phyloP scores from a whole-genome alignment of 2,329 filamentous ascomycete species.

The Pseudogymnoascus destructans region DNA sequence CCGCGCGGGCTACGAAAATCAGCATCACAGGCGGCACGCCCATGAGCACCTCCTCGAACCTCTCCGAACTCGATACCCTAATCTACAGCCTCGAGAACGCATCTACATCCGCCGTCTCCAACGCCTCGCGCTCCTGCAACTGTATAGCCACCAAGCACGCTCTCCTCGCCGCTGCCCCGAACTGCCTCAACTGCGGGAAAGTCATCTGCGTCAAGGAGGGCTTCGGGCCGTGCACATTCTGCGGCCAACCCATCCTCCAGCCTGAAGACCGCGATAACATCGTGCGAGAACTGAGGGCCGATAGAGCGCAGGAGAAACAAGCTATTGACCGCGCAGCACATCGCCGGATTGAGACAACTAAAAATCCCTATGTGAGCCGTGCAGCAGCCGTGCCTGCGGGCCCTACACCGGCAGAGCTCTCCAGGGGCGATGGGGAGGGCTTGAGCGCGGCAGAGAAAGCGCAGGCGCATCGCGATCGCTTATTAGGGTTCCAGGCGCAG shows the following conservation, averaged over 20 bases:
- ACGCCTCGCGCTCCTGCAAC: constrained; percentile 56
- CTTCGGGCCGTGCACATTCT: constrained; percentile 87
- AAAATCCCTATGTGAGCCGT: neutral
- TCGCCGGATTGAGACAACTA: constrained; percentile 46
- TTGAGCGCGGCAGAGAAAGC: constrained; percentile 32
- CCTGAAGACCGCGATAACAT: constrained; percentile 68
- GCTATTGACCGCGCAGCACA: constrained; percentile 62
- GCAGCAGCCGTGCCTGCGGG: neutral
- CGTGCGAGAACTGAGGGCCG: constrained; percentile 69
- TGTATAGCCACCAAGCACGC: constrained; percentile 84
- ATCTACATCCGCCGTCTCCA: constrained; percentile 63
- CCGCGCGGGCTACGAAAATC: constrained; percentile 43
- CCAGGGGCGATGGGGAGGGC: neutral
- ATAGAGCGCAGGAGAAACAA: constrained; percentile 79
- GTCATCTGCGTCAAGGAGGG: constrained; percentile 92
- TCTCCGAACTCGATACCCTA: constrained; percentile 62
- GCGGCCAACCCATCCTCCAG: constrained; percentile 59
- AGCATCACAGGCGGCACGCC: constrained; percentile 63
- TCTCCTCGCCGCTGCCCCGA: constrained; percentile 79
- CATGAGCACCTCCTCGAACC: constrained; percentile 67
- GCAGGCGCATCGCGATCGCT: constrained; percentile 50
- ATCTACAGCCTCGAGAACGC: constrained; percentile 84
- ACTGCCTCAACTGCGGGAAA: constrained; percentile 85
- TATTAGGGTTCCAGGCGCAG: constrained; percentile 55
- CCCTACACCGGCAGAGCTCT: constrained; percentile 13